Conservation (phyloP, 805 yeast species). For the Spathaspora hagerdaliae region DNA sequence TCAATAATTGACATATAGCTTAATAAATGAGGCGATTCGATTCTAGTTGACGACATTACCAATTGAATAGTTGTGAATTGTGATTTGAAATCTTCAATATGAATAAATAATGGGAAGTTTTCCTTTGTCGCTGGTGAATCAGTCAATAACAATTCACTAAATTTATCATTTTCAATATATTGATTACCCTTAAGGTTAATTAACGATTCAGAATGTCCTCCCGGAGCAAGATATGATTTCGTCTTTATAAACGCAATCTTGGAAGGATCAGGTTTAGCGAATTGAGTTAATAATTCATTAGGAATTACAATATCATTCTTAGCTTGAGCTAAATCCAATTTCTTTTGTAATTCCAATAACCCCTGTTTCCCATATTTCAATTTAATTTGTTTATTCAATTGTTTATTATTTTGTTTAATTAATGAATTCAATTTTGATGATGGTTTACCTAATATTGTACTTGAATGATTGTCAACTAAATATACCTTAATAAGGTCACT, state of each 20-base stretch:
- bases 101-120: slow-evolving; percentile 64
- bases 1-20: slow-evolving; percentile 62
- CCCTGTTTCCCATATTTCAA: slow-evolving; percentile 57
- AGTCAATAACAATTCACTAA: slow-evolving; percentile 12
- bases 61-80: slow-evolving; percentile 71
- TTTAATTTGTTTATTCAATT: slow-evolving; percentile 47
- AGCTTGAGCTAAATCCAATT: slow-evolving; percentile 57
- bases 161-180: slow-evolving; percentile 18
- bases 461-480: slow-evolving; percentile 59
- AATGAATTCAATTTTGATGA: slow-evolving; percentile 54
- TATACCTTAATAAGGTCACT: slow-evolving; percentile 44
- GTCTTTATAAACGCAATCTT: slow-evolving; percentile 71
- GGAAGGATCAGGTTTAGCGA: slow-evolving; percentile 71
- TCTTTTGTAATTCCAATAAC: slow-evolving; percentile 44
- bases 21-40: slow-evolving; percentile 46
- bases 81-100: slow-evolving; percentile 75
- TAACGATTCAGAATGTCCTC: slow-evolving; percentile 43
- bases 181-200: slow-evolving; percentile 19
- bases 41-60: slow-evolving; percentile 50
- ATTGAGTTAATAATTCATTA: slow-evolving; percentile 51
- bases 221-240: slow-evolving; percentile 46
- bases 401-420: slow-evolving; percentile 48
- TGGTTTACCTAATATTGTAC: slow-evolving; percentile 69
- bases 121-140: slow-evolving; percentile 31
- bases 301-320: slow-evolving; percentile 80